These are phyloP conservation scores for Aspergillus tubingensis DNA, from an alignment of 2,329 filamentous ascomycete genomes.

Conservation along the genomic window DNA sequence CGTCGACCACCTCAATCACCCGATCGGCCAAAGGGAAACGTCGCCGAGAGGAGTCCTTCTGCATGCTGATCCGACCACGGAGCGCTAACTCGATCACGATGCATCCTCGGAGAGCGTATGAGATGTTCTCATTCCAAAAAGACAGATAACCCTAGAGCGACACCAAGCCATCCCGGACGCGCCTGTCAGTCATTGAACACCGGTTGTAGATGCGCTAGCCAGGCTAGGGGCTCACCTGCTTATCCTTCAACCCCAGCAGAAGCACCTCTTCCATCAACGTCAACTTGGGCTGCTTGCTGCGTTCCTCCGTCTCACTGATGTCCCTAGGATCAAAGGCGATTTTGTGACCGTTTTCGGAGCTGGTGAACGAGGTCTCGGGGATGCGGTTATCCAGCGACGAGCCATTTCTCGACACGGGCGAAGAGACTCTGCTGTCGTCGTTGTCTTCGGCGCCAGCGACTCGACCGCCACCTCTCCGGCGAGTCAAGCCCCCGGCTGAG, in stretches of 20 bases:
- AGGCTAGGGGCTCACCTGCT: constrained; percentile 68
- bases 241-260: constrained; percentile 94
- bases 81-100: constrained; percentile 98
- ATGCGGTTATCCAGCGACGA: constrained; percentile 57
- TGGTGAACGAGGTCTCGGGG: constrained; percentile 80
- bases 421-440: constrained; percentile 66
- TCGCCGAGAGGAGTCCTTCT: constrained; percentile 89
- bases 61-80: constrained; percentile 95
- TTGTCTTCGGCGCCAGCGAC: constrained; percentile 60
- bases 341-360: constrained; percentile 91
- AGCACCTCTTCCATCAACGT: constrained; percentile 99
- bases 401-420: constrained; percentile 62
- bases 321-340: constrained; percentile 97
- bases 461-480: constrained; percentile 67
- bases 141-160: constrained; percentile 82
- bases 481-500: constrained; percentile 70
- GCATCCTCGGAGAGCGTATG: constrained; percentile 93
- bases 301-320: constrained; percentile 93
- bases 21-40: constrained; percentile 91
- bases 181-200: constrained; percentile 25
- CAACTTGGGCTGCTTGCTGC: constrained; percentile 96
- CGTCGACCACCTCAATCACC: constrained; percentile 94
- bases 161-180: neutral
- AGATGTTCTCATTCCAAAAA: constrained; percentile 99
- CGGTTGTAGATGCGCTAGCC: neutral